Percentiles rank a stretch among this genome's conserved stretches.
Conservation (phyloP, 169 alveolate species). For the Plasmodium coatneyi region DNA sequence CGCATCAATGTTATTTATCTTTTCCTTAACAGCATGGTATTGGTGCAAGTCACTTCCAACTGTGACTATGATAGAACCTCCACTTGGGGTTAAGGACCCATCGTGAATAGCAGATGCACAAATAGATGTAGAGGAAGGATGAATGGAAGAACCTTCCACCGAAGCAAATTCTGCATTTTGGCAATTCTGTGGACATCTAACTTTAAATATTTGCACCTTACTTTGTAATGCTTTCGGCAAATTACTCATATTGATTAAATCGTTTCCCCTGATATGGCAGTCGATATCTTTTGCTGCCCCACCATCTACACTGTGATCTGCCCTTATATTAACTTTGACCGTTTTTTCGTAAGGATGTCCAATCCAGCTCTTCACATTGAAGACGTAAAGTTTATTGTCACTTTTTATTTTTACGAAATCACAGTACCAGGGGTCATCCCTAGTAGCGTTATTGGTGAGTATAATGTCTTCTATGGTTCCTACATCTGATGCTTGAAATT, state of each 20-base stretch:
- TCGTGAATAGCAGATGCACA: constrained; percentile 91
- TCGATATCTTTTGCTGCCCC: constrained; percentile 88
- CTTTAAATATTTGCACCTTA: constrained; percentile 82
- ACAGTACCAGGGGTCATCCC: constrained; percentile 90
- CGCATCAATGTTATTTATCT: constrained; percentile 69
- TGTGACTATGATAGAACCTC: constrained; percentile 89
- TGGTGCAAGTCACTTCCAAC: constrained; percentile 82
- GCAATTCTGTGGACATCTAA: constrained; percentile 89
- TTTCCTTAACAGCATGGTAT: constrained; percentile 78
- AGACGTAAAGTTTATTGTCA: constrained; percentile 80
- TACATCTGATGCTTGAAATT: constrained; percentile 89
- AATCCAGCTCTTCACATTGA: constrained; percentile 88
- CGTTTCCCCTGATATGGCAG: constrained; percentile 88
- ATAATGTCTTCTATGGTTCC: constrained; percentile 86
- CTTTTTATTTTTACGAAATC: constrained; percentile 83
- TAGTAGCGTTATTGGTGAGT: constrained; percentile 83
- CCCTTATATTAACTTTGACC: constrained; percentile 80
- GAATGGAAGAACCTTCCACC: constrained; percentile 89
- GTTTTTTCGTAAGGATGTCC: constrained; percentile 87
- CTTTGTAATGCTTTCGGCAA: constrained; percentile 31
- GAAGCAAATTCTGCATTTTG: constrained; percentile 82
- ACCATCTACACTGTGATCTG: constrained; percentile 76
- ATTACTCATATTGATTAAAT: constrained; percentile 78
- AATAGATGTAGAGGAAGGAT: constrained; percentile 90
- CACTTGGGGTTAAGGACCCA: constrained; percentile 88